Base-by-base conservation (phyloP, 805 yeast genomes). In the Alloascoidea hylecoeti region DNA sequence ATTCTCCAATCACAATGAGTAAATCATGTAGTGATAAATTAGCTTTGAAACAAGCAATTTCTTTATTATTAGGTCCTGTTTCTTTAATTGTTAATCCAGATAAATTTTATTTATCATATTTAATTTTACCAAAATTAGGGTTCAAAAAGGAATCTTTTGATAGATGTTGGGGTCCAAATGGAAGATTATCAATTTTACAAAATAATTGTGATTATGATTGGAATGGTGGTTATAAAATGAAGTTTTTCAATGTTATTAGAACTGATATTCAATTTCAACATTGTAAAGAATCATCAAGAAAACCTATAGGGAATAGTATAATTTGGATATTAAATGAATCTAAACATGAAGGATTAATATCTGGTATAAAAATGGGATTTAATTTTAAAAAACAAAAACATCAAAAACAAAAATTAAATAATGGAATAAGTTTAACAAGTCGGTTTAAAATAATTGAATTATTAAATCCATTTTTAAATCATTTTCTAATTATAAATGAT, bases 21-120 rank as follows among this genome's bases (percentile, higher is more conserved):
- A 89, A 86, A 53, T 83, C 95, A 1, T 89, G 97, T 52, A 75
- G 94, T 1, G 97, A 89, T 53, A 89, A 89, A 49, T 53, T 89
- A 17, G 66, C 82, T 34, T 38, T 78, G 36, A 66, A 67, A 41
- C 96, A 84, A 51, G 42, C 39, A 32, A 46, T 53, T 3, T 62
- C 68, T 9, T 37, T 61, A 17, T 39, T 62, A 4, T 40, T 41
- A 18, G 48, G 59, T 3, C 51, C 58, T 3, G 43, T 45, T n/a
- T 39, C 42, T n/a, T 38, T 19, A 5, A 16, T 55, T 4, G 37
- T 53, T 6, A 39, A 33, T 3, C 53, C 55, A 4, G 17, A 17
- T 1, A 41, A 45, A 17, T 38, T 51, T 18, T 56, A 44, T 35
- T 42, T 61, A 5, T 19, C 38, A 12, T 41, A 43, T 6, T 35